Percentiles rank a stretch among this genome's conserved stretches.
Conservation (phyloP, 75 land plant species). For the Chamaecyparis obtusa region DNA sequence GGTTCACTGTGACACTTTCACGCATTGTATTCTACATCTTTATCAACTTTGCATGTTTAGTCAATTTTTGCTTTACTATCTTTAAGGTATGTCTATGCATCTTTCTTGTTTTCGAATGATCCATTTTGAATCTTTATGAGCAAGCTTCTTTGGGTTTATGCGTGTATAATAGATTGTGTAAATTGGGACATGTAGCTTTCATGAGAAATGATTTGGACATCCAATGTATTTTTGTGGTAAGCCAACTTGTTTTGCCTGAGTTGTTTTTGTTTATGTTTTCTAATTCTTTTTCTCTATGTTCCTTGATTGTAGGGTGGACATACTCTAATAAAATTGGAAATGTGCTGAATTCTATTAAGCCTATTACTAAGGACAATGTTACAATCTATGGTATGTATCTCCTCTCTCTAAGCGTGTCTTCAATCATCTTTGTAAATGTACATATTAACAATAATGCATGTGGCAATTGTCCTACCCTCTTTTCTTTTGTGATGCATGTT, state of each 20-base stretch:
- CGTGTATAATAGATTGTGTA: neutral
- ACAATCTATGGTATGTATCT: conserved; percentile 57
- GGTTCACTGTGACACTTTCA: neutral
- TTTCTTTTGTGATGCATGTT: neutral
- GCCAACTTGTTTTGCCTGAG: neutral
- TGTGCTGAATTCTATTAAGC: conserved; percentile 49
- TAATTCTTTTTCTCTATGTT: neutral
- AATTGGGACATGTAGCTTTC: neutral
- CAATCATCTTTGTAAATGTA: neutral
- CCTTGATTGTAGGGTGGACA: conserved; percentile 55
- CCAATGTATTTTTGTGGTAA: neutral
- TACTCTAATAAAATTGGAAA: conserved; percentile 60
- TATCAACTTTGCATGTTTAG: neutral
- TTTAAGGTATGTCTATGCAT: neutral
- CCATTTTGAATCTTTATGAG: neutral
- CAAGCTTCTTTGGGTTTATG: neutral
- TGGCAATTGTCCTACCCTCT: neutral
- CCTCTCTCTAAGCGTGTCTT: conserved; percentile 5
- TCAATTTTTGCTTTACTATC: neutral
- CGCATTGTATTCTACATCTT: neutral
- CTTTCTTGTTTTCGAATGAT: neutral
- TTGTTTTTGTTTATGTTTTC: conserved; percentile 5
- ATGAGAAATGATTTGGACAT: neutral
- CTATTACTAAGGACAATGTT: conserved; percentile 40
- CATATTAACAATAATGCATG: neutral